These are phyloP conservation scores for Aspergillus sclerotiicarbonarius DNA, from an alignment of 495 filamentous ascomycete genomes.

Conservation along the genomic window DNA sequence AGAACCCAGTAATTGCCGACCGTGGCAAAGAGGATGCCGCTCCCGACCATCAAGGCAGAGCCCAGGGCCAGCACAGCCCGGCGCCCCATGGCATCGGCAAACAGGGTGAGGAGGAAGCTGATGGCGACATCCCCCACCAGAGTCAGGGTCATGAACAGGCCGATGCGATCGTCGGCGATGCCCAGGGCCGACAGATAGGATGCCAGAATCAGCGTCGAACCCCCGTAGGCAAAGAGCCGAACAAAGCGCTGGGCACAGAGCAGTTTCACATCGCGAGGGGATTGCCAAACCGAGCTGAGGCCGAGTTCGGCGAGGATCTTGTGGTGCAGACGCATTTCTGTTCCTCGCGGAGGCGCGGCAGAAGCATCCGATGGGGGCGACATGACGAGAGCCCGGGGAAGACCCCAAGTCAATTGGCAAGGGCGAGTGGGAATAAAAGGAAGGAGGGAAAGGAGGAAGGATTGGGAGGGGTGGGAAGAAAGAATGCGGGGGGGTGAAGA, in stretches of 20 bases:
- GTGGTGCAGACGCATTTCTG: neutral
- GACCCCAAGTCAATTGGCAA: no score
- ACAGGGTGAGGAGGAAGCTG: conserved; percentile 70
- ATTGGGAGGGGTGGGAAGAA: neutral
- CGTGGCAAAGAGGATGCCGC: conserved; percentile 67
- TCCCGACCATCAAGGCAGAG: conserved; percentile 63
- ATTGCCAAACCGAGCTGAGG: conserved; percentile 39
- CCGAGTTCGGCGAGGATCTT: conserved; percentile 35
- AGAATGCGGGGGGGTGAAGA: neutral
- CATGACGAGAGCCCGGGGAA: no score
- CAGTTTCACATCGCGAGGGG: conserved; percentile 64
- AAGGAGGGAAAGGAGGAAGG: neutral
- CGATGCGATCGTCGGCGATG: conserved; percentile 69
- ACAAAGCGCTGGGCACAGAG: conserved; percentile 73
- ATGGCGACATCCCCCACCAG: conserved; percentile 76
- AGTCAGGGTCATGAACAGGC: conserved; percentile 86
- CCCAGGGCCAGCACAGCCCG: conserved; percentile 67
- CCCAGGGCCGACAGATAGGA: conserved; percentile 64
- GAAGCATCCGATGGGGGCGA: neutral
- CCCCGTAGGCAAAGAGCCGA: conserved; percentile 78
- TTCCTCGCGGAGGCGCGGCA: neutral
- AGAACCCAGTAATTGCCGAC: conserved; percentile 72
- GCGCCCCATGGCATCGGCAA: conserved; percentile 72
- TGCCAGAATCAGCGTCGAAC: conserved; percentile 71
- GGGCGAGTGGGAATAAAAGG: no score